These are phyloP conservation scores for Calonectria ilicicola DNA, from an alignment of 2,329 filamentous ascomycete species.

Conservation along the genomic window DNA sequence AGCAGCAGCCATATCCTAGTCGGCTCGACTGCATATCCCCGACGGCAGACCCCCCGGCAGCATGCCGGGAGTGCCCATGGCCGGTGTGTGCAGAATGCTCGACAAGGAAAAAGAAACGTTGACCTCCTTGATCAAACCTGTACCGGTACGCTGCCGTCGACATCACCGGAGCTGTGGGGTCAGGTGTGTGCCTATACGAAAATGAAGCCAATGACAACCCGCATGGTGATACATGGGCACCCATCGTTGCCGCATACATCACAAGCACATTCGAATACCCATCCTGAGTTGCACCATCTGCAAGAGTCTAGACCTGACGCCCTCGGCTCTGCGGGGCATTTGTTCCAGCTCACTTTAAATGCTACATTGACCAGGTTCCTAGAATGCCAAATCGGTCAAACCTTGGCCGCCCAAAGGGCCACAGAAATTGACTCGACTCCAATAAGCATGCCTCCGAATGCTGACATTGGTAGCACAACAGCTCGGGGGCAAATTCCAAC, in stretches of 20 bases:
- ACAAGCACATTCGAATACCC: background rate
- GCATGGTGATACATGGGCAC: background rate
- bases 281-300: background rate
- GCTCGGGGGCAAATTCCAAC: background rate
- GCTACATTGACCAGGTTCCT: background rate
- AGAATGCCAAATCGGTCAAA: background rate
- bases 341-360: background rate
- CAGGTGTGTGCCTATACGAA: background rate
- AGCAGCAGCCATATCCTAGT: background rate
- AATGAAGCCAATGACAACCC: background rate
- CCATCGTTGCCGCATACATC: background rate
- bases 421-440: background rate
- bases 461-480: background rate
- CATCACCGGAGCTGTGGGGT: background rate
- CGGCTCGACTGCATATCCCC: background rate
- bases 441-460: background rate
- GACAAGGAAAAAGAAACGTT: background rate
- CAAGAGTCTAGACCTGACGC: background rate
- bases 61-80: background rate
- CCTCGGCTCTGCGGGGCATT: background rate
- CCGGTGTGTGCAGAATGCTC: background rate
- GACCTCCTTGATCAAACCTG: background rate
- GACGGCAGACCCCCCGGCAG: background rate
- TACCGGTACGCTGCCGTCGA: background rate
- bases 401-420: background rate